Base-by-base conservation (phyloP, 176 grass and related monocot species). In the Puya raimondii region DNA sequence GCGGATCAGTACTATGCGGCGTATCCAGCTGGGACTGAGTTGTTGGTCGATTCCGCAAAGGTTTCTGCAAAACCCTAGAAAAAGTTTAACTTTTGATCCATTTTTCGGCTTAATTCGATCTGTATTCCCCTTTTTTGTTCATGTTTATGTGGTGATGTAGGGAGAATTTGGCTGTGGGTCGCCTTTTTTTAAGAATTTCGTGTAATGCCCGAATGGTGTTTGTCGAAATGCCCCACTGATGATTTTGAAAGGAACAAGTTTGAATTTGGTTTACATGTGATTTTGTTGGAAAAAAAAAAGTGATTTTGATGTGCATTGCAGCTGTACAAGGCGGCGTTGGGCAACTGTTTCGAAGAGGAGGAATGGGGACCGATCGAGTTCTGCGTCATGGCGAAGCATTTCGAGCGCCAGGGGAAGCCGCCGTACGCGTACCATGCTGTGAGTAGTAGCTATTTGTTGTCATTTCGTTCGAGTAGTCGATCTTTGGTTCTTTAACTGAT, bases 401-500 rank as follows among this genome's bases (percentile, higher is more conserved):
- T 92, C 56, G 86, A 89, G 17, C 84, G 93, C 70, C 93, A 92
- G 86, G 92, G 86, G 20, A 96, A 96, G 85, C 70, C 88, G 64
- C 92, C 92, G 9, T 96, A 89, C 83, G 86, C 86, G 1, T 96
- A 92, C 59, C 89, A 96, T 79, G 88, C 86, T 52, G 93, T 96
- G 86, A 81, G 83, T 71, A 53, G 12, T 9, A 72, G 74, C 21
- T 50, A 51, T 25, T 21, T 18, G 21, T 61, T 61, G 14, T 18
- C 16, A 61, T 61, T 20, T 61, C 21, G 10, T 10, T 18, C 56
- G 21, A 61, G 56, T 16, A 61, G 14, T 10, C 9, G 9, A 10
- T n/a, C n/a, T 16, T 61, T 61, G 9, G 1, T 9, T 61, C 16
- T 61, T n/a, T n/a, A 56, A 56, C 16, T 56, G 16, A 9, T 42